Base-by-base conservation (phyloP, 1,284 basidiomycete genomes). In the Leccinum fuscescens region DNA sequence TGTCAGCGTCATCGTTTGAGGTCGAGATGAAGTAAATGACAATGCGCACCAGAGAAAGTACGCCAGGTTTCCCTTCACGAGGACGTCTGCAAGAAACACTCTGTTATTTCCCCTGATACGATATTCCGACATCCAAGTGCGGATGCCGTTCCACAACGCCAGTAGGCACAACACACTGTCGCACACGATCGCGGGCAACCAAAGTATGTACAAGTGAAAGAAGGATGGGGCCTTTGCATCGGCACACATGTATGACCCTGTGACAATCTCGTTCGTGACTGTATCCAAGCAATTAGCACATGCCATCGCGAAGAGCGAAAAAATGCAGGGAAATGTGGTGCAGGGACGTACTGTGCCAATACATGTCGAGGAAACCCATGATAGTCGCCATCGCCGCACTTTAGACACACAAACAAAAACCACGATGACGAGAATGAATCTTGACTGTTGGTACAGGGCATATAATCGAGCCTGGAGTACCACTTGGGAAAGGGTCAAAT, bases 11-110 rank as follows among this genome's bases (percentile, higher is more conserved):
- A 6, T 17, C n/a, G 39, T 31, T 14, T 44, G 6, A 51, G 29
- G 14, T 5, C 27, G 24, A 39, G 15, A 6, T 24, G 27, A n/a
- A 52, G 24, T 12, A 52, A 17, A 12, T 15, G 44, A 17, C n/a
- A 6, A 11, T n/a, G 11, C 67, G 31, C 54, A 68, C 67, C 63
- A 66, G 35, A 66, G 4, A 50, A 67, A 71, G 42, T 68, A 71
- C 22, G 49, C 31, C 6, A 17, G 22, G 6, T 64, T 69, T 5
- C 56, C 67, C 31, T 55, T 68, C 42, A 69, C 7, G 4, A 68
- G 57, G 11, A 39, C 22, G 4, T 57, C 54, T 33, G 63, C 9
- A 6, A 71, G 17, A 15, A 17, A 31, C 1, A 61, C 44, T 2
- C 59, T 52, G 9, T 61, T 35, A 5, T 35, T 24, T 31, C 52